phyloP scores from a whole-genome alignment of 345 rosid genomes.

The Linum usitatissimum region DNA sequence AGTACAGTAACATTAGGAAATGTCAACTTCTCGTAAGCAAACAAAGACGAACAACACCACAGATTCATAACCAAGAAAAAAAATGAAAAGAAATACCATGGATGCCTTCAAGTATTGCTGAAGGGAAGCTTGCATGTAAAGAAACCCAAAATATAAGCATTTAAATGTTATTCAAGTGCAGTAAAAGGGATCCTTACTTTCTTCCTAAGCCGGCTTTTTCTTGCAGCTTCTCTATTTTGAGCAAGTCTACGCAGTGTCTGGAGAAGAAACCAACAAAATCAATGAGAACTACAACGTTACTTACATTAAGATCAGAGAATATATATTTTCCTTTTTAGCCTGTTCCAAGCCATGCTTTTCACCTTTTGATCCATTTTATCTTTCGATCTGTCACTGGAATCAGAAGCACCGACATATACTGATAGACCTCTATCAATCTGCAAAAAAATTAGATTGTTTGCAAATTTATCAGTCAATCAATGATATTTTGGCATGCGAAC shows the following conservation, averaged over 20 bases:
- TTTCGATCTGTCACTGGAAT: slow-evolving; percentile 91
- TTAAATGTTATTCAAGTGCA: background rate
- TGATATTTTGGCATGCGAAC: background rate
- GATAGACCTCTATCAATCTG: slow-evolving; percentile 62
- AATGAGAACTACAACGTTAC: slow-evolving; percentile 3
- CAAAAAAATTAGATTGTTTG: slow-evolving; percentile 17
- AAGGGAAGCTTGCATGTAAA: too few relatives aligned
- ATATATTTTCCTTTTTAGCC: too few relatives aligned
- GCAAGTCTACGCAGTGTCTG: slow-evolving; percentile 96
- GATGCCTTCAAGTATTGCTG: too few relatives aligned
- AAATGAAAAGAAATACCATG: too few relatives aligned
- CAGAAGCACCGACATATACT: slow-evolving; percentile 44
- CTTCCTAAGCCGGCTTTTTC: slow-evolving; percentile 92
- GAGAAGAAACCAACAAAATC: slow-evolving; percentile 21
- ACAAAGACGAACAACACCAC: too few relatives aligned
- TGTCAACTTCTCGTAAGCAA: too few relatives aligned
- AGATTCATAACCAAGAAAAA: too few relatives aligned
- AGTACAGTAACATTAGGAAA: too few relatives aligned
- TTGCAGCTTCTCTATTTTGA: slow-evolving; percentile 96
- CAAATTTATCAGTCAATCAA: slow-evolving; percentile 6
- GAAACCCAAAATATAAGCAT: background rate
- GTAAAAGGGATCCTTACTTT: slow-evolving; percentile 35
- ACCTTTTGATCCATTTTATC: slow-evolving; percentile 96
- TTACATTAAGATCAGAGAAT: too few relatives aligned
- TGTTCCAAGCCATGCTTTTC: slow-evolving; percentile 3